A percentile compares a stretch with the other conserved stretches of the same genome.
These are phyloP conservation scores for Leucoagaricus sp. DNA, from an alignment of 1,284 basidiomycete species.

Conservation along the genomic window DNA sequence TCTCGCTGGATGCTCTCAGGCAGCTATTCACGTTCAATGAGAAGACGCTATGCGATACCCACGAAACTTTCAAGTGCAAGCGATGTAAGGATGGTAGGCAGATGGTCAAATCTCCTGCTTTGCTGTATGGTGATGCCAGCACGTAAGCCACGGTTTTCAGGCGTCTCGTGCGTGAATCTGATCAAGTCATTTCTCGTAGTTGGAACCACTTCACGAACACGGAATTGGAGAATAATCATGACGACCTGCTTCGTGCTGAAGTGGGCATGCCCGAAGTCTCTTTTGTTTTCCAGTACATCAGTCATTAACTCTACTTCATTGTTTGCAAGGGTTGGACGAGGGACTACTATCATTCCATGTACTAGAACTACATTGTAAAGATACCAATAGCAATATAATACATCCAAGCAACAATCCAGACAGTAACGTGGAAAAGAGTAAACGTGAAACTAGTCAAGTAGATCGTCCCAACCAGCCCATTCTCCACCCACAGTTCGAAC, in stretches of 20 bases:
- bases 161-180: background rate
- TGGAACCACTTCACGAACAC: conserved; percentile 97
- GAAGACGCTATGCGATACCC: conserved; percentile 89
- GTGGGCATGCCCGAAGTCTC: conserved; percentile 84
- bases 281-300: conserved; percentile 92
- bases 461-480: conserved; percentile 74
- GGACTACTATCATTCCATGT: conserved; percentile 15
- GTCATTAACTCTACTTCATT: conserved; percentile 48
- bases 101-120: conserved; percentile 76
- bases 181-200: conserved; percentile 41
- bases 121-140: conserved; percentile 97
- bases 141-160: conserved; percentile 63
- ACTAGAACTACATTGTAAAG: conserved; percentile 21
- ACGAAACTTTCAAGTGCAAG: conserved; percentile 98
- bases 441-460: conserved; percentile 43
- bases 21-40: conserved; percentile 94
- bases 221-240: conserved; percentile 91
- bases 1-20: conserved; percentile 87
- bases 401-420: conserved; percentile 21
- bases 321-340: background rate
- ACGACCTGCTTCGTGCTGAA: conserved; percentile 93
- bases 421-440: background rate
- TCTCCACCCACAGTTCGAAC: conserved; percentile 61
- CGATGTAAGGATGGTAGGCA: conserved; percentile 91
- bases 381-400: conserved; percentile 21